A percentile compares a stretch with the other conserved stretches of the same genome.
Evolutionary conservation across 331 rosid species (phyloP).

Genomic region (Pyrus hybrid): DNA sequence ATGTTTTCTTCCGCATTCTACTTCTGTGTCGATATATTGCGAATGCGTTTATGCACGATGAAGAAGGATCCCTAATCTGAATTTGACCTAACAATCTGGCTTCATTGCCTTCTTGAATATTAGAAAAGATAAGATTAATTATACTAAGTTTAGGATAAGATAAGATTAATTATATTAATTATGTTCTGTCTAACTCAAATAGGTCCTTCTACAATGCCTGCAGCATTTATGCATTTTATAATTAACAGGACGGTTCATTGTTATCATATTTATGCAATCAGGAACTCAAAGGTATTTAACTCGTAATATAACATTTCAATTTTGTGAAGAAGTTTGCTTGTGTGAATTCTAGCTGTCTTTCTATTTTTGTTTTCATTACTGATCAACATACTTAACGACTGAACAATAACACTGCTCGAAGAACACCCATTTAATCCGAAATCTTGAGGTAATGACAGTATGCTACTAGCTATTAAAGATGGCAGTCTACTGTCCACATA

Average conservation of each 20-base stretch:
- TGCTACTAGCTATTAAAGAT: not conserved
- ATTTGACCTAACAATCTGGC: conserved; percentile 16
- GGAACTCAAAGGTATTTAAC: not conserved
- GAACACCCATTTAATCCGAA: not conserved
- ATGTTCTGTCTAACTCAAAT: not conserved
- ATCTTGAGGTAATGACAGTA: not conserved
- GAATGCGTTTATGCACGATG: conserved; percentile 17
- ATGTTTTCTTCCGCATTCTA: conserved; percentile 16
- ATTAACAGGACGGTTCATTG: not conserved
- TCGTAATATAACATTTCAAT: not conserved
- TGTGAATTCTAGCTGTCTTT: not conserved
- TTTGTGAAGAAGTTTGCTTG: not conserved
- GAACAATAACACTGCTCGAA: not conserved
- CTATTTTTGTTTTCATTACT: not conserved
- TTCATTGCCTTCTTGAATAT: conserved; percentile 8
- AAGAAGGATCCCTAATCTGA: conserved; percentile 43
- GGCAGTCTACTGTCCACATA: not conserved
- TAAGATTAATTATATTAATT: not conserved
- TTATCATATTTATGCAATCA: not conserved
- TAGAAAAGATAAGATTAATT: conserved; percentile 14
- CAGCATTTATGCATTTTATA: conserved; percentile 9
- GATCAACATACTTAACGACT: not conserved
- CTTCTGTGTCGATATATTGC: conserved; percentile 14
- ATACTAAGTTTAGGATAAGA: conserved; percentile 1
- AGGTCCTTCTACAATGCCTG: conserved; percentile 7